phyloP scores from a whole-genome alignment of 2,329 filamentous ascomycete species.

The Pseudogymnoascus pannorum region DNA sequence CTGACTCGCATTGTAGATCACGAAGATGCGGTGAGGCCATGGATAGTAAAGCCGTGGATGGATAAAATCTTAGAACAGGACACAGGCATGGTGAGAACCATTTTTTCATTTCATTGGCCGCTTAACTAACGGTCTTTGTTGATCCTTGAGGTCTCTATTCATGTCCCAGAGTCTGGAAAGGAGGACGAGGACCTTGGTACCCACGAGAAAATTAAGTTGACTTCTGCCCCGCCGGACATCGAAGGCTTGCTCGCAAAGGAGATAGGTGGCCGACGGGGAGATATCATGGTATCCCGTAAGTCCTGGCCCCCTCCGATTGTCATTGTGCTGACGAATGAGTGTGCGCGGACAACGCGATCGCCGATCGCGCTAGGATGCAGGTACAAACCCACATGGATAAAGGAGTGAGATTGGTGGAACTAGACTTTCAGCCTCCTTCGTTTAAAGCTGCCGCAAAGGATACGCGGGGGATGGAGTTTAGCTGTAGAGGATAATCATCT shows the following conservation, averaged over 20 bases:
- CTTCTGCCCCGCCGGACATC: conserved; percentile 6
- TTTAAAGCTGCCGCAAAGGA: not conserved
- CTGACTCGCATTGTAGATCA: too few species aligned
- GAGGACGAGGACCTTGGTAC: conserved; percentile 9
- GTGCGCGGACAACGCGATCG: conserved; percentile 10
- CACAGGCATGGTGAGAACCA: conserved; percentile 12
- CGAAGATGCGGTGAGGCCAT: too few species aligned
- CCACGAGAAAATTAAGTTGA: conserved; percentile 12
- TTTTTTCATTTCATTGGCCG: not conserved
- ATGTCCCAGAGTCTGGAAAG: conserved; percentile 7
- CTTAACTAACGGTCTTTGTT: conserved; percentile 7
- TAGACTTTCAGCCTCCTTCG: conserved; percentile 16
- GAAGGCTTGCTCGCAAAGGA: conserved; percentile 10
- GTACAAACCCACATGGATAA: conserved; percentile 12
- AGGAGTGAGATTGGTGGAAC: conserved; percentile 14
- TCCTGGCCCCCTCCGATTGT: not conserved
- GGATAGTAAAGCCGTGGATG: conserved; percentile 15
- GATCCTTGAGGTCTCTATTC: conserved; percentile 10
- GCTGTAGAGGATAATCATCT: not conserved
- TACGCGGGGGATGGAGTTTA: not conserved
- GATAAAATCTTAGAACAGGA: conserved; percentile 12
- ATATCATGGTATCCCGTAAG: conserved; percentile 15
- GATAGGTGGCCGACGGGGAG: conserved; percentile 11
- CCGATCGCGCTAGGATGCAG: conserved; percentile 8
- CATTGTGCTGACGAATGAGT: conserved; percentile 6